Evolutionary conservation across 163 green algal genomes (phyloP).

Genomic region (Scenedesmus sp.): DNA sequence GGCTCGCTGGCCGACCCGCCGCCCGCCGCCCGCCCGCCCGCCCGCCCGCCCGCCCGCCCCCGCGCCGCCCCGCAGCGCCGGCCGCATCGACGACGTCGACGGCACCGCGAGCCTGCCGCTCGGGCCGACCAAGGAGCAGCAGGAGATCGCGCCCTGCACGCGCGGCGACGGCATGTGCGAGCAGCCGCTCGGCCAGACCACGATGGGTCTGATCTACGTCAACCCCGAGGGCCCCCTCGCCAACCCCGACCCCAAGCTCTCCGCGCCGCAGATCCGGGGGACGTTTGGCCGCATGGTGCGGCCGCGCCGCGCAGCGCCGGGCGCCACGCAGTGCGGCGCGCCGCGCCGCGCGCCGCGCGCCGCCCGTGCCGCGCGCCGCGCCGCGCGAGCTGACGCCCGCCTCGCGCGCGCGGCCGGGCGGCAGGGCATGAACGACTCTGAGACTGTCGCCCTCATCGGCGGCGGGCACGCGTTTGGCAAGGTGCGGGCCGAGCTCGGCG

Average conservation of each 20-base stretch:
- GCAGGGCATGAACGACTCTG: slow-evolving; percentile 60
- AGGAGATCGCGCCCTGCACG: slow-evolving; percentile 49
- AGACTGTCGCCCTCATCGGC: slow-evolving; percentile 64
- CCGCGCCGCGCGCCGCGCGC: no score
- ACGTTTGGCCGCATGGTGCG: slow-evolving; percentile 61
- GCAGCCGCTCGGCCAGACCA: slow-evolving; percentile 36
- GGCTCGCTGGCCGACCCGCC: no score
- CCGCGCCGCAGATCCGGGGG: slow-evolving; percentile 49
- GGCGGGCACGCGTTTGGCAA: slow-evolving; percentile 64
- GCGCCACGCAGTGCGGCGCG: no score
- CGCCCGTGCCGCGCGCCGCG: no score
- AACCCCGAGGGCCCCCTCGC: slow-evolving; percentile 53
- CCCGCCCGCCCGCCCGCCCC: no score
- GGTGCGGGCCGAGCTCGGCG: no score
- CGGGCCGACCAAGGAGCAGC: slow-evolving; percentile 46
- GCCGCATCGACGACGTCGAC: slow-evolving; percentile 11
- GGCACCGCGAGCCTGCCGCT: slow-evolving; percentile 49
- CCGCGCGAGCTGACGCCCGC: no score
- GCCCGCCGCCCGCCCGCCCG: no score
- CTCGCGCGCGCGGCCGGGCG: neutral
- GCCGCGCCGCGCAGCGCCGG: no score
- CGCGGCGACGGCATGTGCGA: slow-evolving; percentile 38
- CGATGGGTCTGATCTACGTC: slow-evolving; percentile 59
- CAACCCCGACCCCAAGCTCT: slow-evolving; percentile 23
- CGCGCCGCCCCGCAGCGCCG: no score